These are phyloP conservation scores for Aotearoamyces nothofagi DNA, from an alignment of 2,329 filamentous ascomycete genomes.

Conservation along the genomic window DNA sequence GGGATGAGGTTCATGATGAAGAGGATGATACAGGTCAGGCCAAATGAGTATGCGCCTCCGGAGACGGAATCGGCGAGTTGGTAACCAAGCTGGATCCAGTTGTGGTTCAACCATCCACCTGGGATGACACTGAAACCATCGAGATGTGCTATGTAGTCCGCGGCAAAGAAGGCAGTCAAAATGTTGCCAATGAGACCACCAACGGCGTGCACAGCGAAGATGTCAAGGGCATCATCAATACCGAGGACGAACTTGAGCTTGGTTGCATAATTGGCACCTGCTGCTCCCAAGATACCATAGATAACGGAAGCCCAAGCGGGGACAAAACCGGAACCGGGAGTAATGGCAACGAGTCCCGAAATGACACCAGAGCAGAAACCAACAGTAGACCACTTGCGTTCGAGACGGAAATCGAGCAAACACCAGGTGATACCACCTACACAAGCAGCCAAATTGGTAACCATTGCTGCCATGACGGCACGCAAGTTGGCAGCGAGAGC, in stretches of 20 bases:
- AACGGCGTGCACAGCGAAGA: conserved; percentile 70
- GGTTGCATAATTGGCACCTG: conserved; percentile 76
- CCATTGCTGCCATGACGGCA: conserved; percentile 72
- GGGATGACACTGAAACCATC: conserved; percentile 52
- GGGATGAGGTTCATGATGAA: conserved; percentile 69
- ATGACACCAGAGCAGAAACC: conserved; percentile 88
- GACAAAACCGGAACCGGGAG: conserved; percentile 72
- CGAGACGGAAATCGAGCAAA: conserved; percentile 73
- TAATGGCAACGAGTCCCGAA: conserved; percentile 76
- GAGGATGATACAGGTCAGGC: conserved; percentile 62
- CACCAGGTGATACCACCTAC: conserved; percentile 84
- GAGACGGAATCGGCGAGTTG: conserved; percentile 70
- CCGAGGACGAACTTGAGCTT: conserved; percentile 76
- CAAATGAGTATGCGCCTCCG: conserved; percentile 66
- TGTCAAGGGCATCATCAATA: conserved; percentile 77
- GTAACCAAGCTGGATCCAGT: conserved; percentile 74
- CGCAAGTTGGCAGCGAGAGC: conserved; percentile 70
- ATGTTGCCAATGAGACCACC: conserved; percentile 70
- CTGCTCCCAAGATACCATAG: conserved; percentile 62
- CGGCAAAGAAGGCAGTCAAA: conserved; percentile 68
- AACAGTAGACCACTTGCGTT: conserved; percentile 84
- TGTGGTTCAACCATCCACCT: conserved; percentile 70
- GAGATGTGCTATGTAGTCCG: conserved; percentile 69
- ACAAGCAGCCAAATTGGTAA: conserved; percentile 74
- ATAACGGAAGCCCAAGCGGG: conserved; percentile 73